phyloP scores from a whole-genome alignment of 371 early-diverging fungal species.

The Agmasoma carcini region DNA sequence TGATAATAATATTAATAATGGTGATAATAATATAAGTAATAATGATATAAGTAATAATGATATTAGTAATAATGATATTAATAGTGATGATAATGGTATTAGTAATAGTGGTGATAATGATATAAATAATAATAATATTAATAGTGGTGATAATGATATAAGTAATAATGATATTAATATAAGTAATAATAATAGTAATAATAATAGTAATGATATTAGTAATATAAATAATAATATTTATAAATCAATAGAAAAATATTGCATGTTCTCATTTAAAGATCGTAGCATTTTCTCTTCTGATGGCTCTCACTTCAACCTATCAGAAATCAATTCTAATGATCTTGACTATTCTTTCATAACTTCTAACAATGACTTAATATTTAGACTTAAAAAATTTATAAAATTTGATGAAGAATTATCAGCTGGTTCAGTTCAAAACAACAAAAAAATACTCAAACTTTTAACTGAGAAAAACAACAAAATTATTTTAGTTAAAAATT shows the following conservation, averaged over 20 bases:
- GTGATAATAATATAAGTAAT: background rate
- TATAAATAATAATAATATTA: background rate
- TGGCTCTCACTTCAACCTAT: background rate
- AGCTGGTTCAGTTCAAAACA: constrained; percentile 19
- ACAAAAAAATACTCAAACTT: constrained; percentile 12
- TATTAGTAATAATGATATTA: background rate
- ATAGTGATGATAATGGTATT: too few species aligned
- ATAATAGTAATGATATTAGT: too few species aligned
- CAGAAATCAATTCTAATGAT: constrained; percentile 7
- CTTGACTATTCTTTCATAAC: constrained; percentile 21
- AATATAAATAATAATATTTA: background rate
- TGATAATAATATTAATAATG: too few species aligned
- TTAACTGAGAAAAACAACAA: background rate
- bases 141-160: background rate
- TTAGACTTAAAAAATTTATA: constrained; percentile 8
- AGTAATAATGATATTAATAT: too few species aligned
- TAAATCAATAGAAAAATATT: background rate
- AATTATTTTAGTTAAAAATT: constrained; percentile 23
- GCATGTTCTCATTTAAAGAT: background rate
- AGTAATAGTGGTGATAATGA: background rate
- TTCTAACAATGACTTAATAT: constrained; percentile 6
- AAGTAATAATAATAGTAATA: too few species aligned
- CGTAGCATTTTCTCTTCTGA: background rate
- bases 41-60: background rate
- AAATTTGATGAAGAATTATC: constrained; percentile 14